These are phyloP conservation scores for Mycena haematopus DNA, from an alignment of 768 basidiomycete genomes.

Conservation along the genomic window DNA sequence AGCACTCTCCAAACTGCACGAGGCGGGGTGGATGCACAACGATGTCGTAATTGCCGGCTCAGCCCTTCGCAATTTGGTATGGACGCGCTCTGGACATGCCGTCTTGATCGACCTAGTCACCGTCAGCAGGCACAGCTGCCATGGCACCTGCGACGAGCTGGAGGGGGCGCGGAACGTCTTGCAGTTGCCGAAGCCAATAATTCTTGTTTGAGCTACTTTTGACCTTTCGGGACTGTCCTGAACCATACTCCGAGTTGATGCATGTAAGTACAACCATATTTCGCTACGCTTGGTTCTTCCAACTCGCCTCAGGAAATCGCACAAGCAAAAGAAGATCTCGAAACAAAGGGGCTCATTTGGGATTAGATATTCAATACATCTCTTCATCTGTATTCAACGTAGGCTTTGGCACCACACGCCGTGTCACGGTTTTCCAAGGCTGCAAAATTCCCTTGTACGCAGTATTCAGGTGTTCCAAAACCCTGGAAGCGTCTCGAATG, in stretches of 20 bases:
- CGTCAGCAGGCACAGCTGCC: neutral
- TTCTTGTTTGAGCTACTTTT: constrained; percentile 44
- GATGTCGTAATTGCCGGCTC: neutral
- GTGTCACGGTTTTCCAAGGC: constrained; percentile 3
- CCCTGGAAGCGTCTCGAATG: constrained; percentile 19
- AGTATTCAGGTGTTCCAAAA: constrained; percentile 7
- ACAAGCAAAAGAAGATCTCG: constrained; percentile 56
- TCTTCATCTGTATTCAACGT: constrained; percentile 23
- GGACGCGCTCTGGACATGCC: neutral
- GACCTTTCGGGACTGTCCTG: constrained; percentile 78
- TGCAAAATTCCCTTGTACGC: constrained; percentile 22
- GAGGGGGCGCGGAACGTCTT: neutral
- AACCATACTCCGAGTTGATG: constrained; percentile 76
- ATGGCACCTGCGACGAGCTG: neutral
- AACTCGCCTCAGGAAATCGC: constrained; percentile 61
- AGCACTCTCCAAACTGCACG: neutral
- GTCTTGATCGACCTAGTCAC: constrained; percentile 7
- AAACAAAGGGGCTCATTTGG: constrained; percentile 52
- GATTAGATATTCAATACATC: constrained; percentile 41
- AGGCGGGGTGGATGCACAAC: constrained; percentile 8
- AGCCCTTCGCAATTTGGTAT: constrained; percentile 1
- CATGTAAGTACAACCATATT: constrained; percentile 46
- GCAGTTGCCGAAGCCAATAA: neutral
- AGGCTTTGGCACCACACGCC: constrained; percentile 4
- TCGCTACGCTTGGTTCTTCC: constrained; percentile 14